Percentiles rank a stretch among this genome's conserved stretches.
Conservation (phyloP, 768 basidiomycete genomes). For the Macrolepiota fuliginosa region DNA sequence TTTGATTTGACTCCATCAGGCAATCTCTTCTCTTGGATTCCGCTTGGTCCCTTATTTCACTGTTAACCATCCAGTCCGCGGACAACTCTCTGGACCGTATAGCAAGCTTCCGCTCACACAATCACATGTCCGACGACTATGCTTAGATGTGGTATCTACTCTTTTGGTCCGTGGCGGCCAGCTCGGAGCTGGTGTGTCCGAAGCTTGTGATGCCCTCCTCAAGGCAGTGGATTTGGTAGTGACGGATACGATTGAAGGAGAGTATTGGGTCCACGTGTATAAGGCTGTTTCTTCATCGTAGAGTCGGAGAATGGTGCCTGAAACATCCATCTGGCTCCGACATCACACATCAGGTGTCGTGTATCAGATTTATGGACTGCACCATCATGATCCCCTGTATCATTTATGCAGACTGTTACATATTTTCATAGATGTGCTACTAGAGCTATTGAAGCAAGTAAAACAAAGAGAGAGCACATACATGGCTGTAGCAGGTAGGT, state of each 20-base stretch:
- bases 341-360: not conserved
- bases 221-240: conserved; percentile 36
- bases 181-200: not conserved
- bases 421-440: conserved; percentile 13
- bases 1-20: conserved; percentile 16
- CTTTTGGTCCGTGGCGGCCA: conserved; percentile 20
- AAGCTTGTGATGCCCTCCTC: conserved; percentile 17
- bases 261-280: conserved; percentile 37
- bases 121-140: conserved; percentile 32
- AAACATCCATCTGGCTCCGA: no score
- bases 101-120: conserved; percentile 47
- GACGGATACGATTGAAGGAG: conserved; percentile 30
- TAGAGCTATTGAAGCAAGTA: conserved; percentile 12
- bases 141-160: conserved; percentile 57
- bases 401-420: conserved; percentile 4
- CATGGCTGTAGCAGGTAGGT: conserved; percentile 35
- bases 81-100: conserved; percentile 76
- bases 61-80: conserved; percentile 72
- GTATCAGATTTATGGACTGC: not conserved
- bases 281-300: conserved; percentile 10
- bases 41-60: conserved; percentile 80
- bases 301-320: conserved; percentile 1
- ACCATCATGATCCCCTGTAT: not conserved
- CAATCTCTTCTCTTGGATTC: conserved; percentile 43
- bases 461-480: conserved; percentile 20